A percentile compares a stretch with the other conserved stretches of the same genome.
Evolutionary conservation across 2,329 filamentous ascomycete species (phyloP).

Genomic region (Zymoseptoria passerinii): DNA sequence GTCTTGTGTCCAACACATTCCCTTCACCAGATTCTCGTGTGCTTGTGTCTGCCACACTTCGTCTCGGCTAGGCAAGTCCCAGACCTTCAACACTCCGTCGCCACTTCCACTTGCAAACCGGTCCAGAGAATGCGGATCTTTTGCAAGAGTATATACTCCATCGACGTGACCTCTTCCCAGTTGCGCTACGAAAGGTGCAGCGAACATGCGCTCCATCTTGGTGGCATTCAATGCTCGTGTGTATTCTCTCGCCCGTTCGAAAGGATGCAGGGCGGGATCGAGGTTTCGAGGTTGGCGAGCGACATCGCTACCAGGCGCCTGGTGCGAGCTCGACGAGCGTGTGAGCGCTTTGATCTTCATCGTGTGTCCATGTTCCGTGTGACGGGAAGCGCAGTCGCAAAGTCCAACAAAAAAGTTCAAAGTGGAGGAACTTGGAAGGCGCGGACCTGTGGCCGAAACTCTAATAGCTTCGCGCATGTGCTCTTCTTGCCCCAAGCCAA

Average conservation of each 20-base stretch:
- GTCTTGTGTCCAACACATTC: slow-evolving; percentile 79
- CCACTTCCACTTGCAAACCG: slow-evolving; percentile 68
- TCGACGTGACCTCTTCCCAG: slow-evolving; percentile 88
- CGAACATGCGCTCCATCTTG: slow-evolving; percentile 90
- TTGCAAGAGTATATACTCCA: slow-evolving; percentile 50
- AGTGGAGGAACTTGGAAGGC: background rate
- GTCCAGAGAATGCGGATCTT: slow-evolving; percentile 41
- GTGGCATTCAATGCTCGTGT: slow-evolving; percentile 72
- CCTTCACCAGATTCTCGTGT: slow-evolving; percentile 91
- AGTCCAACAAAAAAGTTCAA: slow-evolving; percentile 3
- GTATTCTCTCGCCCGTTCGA: slow-evolving; percentile 83
- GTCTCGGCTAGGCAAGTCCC: slow-evolving; percentile 66
- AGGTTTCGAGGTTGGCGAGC: slow-evolving; percentile 61
- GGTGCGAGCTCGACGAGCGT: slow-evolving; percentile 55
- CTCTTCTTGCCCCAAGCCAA: background rate
- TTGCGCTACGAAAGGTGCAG: slow-evolving; percentile 73
- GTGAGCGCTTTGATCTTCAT: slow-evolving; percentile 58
- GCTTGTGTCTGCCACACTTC: slow-evolving; percentile 72
- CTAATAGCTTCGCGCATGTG: background rate
- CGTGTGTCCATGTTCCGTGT: background rate
- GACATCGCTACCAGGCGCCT: slow-evolving; percentile 59
- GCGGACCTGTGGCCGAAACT: slow-evolving; percentile 4
- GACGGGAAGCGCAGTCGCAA: background rate
- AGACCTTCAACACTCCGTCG: slow-evolving; percentile 89
- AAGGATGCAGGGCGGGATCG: slow-evolving; percentile 79